Conservation (phyloP, 169 alveolate genomes). For the Babesia caballi region DNA sequence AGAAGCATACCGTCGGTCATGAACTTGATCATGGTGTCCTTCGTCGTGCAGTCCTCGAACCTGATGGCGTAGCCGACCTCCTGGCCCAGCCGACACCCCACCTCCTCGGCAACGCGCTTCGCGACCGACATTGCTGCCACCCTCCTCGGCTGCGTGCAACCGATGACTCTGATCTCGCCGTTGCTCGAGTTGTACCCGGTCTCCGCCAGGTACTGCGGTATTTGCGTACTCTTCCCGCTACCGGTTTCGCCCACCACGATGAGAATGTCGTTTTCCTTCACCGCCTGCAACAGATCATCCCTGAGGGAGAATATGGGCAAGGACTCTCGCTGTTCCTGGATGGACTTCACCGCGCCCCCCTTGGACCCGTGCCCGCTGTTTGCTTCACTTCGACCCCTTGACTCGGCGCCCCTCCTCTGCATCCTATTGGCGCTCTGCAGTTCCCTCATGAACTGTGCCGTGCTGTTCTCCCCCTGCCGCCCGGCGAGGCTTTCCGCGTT, state of each 20-base stretch:
- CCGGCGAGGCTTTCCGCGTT: conserved; percentile 91
- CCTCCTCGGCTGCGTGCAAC: conserved; percentile 99
- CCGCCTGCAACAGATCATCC: conserved; percentile 88
- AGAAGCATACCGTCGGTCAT: conserved; percentile 99
- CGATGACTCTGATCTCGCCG: conserved; percentile 89
- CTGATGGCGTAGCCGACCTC: conserved; percentile 95
- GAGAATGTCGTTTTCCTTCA: conserved; percentile 86
- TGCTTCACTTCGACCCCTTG: too few species aligned
- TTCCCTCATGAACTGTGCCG: conserved; percentile 75
- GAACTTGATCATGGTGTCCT: conserved; percentile 96
- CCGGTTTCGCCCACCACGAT: conserved; percentile 99
- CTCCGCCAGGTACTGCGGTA: conserved; percentile 94
- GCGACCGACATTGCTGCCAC: conserved; percentile 98
- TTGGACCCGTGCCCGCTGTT: background rate
- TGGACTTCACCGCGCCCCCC: conserved; percentile 43
- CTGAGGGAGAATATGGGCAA: conserved; percentile 94
- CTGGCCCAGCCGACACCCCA: conserved; percentile 96
- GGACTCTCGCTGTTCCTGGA: conserved; percentile 90
- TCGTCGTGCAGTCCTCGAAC: conserved; percentile 96
- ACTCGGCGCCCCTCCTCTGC: background rate
- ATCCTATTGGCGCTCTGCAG: conserved; percentile 58
- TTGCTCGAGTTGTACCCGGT: conserved; percentile 85
- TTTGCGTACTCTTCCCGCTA: conserved; percentile 96
- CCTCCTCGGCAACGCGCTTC: conserved; percentile 97
- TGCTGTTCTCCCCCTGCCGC: conserved; percentile 87